Conservation (phyloP, 148 eudicot genomes). For the Linanthus parryae region DNA sequence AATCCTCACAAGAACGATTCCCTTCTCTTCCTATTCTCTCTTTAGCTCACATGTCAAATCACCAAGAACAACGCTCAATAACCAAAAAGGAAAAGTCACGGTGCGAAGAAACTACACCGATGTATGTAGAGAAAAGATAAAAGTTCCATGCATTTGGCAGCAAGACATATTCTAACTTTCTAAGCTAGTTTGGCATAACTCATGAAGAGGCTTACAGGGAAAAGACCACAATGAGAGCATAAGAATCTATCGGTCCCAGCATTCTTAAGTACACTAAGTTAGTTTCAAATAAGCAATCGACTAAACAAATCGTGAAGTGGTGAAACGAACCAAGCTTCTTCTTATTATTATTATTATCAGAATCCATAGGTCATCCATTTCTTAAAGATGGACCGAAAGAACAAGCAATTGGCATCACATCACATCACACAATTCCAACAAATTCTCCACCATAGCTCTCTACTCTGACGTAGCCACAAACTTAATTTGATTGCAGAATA, state of each 20-base stretch:
- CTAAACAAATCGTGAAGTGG: constrained; percentile 17
- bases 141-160: constrained; percentile 4
- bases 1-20: constrained; percentile 11
- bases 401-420: constrained; percentile 10
- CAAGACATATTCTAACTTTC: constrained; percentile 11
- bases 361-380: not conserved
- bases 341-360: not conserved
- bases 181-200: constrained; percentile 9
- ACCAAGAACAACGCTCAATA: constrained; percentile 7
- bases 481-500: constrained; percentile 1
- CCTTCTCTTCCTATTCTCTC: constrained; percentile 1
- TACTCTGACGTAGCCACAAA: constrained; percentile 12
- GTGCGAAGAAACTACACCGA: constrained; percentile 23
- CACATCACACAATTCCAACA: constrained; percentile 12
- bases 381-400: constrained; percentile 7
- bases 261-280: not conserved
- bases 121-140: constrained; percentile 13
- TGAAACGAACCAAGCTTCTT: constrained; percentile 16
- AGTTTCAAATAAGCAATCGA: constrained; percentile 6
- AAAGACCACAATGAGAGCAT: constrained; percentile 6
- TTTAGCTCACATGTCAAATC: constrained; percentile 7
- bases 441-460: constrained; percentile 15
- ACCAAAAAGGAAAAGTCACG: constrained; percentile 17
- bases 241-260: constrained; percentile 18
- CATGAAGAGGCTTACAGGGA: not conserved